Evolutionary conservation across 1,139 yeast genomes (phyloP).

Genomic region (Pichia sp.): DNA sequence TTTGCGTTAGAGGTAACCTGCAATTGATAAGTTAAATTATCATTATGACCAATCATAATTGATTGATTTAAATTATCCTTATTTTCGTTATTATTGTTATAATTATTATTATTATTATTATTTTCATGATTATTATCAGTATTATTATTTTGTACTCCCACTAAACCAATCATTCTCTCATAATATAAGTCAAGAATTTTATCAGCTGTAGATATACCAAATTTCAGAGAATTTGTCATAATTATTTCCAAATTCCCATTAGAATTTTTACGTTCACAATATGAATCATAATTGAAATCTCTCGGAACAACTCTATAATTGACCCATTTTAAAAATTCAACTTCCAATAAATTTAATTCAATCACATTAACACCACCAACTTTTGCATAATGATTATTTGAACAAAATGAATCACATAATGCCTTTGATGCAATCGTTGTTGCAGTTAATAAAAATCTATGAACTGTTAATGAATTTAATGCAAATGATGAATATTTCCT

Average conservation of each 20-base stretch:
- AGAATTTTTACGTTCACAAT: conserved; percentile 23
- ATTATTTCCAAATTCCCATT: conserved; percentile 22
- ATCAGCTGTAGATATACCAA: conserved; percentile 28
- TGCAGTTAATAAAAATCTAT: conserved; percentile 82
- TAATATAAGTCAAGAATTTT: conserved; percentile 54
- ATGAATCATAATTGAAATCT: conserved; percentile 30
- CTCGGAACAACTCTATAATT: conserved; percentile 70
- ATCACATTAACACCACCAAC: conserved; percentile 90
- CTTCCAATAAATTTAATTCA: conserved; percentile 82
- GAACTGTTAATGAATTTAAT: conserved; percentile 86
- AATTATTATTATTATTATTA: background rate
- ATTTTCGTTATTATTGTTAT: background rate
- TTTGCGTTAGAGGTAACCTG: too few relatives aligned
- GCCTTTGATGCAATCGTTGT: conserved; percentile 91
- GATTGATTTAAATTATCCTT: background rate
- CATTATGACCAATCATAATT: conserved; percentile 22
- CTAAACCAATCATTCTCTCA: conserved; percentile 52
- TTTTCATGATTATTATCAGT: background rate
- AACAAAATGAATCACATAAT: conserved; percentile 88
- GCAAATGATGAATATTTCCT: conserved; percentile 76
- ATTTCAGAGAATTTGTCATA: conserved; percentile 15
- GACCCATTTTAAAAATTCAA: conserved; percentile 77
- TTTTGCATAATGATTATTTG: conserved; percentile 88
- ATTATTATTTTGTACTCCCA: conserved; percentile 36
- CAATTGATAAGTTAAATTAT: conserved; percentile 20